A percentile compares a stretch with the other conserved stretches of the same genome.
Evolutionary conservation across 2,329 filamentous ascomycete genomes (phyloP).

Genomic region (Graphilbum fragrans): DNA sequence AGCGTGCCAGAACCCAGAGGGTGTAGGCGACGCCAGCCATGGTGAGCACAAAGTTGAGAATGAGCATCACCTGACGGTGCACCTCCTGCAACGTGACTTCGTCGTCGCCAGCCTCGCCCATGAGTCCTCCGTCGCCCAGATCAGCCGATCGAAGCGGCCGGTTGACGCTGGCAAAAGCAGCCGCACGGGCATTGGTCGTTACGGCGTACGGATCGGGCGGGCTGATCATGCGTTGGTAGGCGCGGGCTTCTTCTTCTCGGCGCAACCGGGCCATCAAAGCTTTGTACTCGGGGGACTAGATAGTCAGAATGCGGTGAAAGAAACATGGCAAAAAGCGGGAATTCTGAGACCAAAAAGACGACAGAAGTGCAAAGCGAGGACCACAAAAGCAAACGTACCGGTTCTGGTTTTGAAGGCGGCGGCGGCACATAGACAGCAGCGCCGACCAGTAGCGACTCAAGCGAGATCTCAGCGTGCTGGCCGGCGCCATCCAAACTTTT

Average conservation of each 20-base stretch:
- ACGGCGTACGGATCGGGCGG: constrained; percentile 20
- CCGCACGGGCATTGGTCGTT: constrained; percentile 27
- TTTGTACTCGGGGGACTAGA: constrained; percentile 67
- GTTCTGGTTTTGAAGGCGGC: constrained; percentile 66
- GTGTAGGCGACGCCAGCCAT: constrained; percentile 68
- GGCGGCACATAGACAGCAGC: constrained; percentile 65
- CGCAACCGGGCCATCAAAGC: constrained; percentile 78
- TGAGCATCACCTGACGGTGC: constrained; percentile 69
- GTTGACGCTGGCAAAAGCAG: constrained; percentile 43
- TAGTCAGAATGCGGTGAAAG: constrained; percentile 9
- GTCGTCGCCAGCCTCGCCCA: constrained; percentile 29
- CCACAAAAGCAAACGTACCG: constrained; percentile 38
- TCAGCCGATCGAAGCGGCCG: constrained; percentile 31
- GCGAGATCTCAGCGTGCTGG: constrained; percentile 11
- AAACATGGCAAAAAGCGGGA: not conserved
- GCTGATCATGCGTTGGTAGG: constrained; percentile 72
- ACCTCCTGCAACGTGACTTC: constrained; percentile 60
- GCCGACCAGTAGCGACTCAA: constrained; percentile 62
- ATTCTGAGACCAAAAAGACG: not conserved
- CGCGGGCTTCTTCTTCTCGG: constrained; percentile 66
- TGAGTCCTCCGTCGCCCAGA: constrained; percentile 14
- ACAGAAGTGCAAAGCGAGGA: not conserved
- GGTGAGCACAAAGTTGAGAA: constrained; percentile 82
- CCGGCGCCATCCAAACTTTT: too few species aligned
- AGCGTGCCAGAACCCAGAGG: constrained; percentile 65